Evolutionary conservation across 2,329 filamentous ascomycete species (phyloP).

Genomic region (Epichloe aotearoae): DNA sequence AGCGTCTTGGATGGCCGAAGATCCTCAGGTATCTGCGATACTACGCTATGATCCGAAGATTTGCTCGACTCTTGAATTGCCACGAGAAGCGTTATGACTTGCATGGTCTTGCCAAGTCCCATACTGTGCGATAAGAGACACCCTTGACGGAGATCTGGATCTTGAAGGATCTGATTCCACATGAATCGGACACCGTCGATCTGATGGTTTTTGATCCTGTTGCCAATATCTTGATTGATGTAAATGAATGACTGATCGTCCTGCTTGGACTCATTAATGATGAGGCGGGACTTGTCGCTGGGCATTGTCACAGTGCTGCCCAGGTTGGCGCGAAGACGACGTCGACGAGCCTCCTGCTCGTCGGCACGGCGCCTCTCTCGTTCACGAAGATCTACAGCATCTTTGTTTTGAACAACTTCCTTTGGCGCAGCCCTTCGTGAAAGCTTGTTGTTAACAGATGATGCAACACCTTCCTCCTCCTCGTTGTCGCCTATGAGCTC

Average conservation of each 20-base stretch:
- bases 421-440: constrained; percentile 12
- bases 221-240: constrained; percentile 49
- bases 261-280: constrained; percentile 54
- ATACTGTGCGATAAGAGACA: constrained; percentile 81
- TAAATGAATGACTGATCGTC: constrained; percentile 49
- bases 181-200: constrained; percentile 72
- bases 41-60: constrained; percentile 43
- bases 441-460: constrained; percentile 5
- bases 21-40: constrained; percentile 52
- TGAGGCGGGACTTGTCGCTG: constrained; percentile 36
- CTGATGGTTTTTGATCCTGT: constrained; percentile 65
- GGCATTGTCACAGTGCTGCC: constrained; percentile 28
- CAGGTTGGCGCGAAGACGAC: constrained; percentile 32
- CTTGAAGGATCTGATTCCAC: constrained; percentile 68
- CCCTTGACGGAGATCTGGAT: constrained; percentile 47
- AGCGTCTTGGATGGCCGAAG: constrained; percentile 52
- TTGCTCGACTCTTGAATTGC: constrained; percentile 54
- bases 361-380: constrained; percentile 38
- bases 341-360: constrained; percentile 39
- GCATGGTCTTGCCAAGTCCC: constrained; percentile 89
- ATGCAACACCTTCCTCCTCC: constrained; percentile 9
- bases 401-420: constrained; percentile 23
- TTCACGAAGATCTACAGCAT: constrained; percentile 38
- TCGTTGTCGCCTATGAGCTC: constrained; percentile 7
- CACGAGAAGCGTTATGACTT: constrained; percentile 71